These are phyloP conservation scores for Jaenimonas drosophilae DNA, from an alignment of 208 protist genomes.

Conservation along the genomic window DNA sequence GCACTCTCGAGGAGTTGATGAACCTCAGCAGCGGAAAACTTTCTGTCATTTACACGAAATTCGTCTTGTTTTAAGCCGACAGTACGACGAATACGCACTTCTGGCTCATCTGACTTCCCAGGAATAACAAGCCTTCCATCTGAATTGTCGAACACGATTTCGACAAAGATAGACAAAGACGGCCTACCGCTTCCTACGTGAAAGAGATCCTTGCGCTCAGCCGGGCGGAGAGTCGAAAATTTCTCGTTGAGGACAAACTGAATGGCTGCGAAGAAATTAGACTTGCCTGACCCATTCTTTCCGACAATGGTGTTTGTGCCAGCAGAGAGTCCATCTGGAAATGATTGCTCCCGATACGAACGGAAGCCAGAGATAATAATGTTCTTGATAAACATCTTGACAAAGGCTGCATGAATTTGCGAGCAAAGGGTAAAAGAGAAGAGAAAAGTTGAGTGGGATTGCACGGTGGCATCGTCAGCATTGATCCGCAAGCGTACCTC, in stretches of 20 bases:
- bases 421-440: neutral
- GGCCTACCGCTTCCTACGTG: slow-evolving; percentile 88
- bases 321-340: slow-evolving; percentile 70
- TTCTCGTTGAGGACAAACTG: slow-evolving; percentile 96
- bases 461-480: neutral
- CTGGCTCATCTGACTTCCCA: slow-evolving; percentile 67
- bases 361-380: slow-evolving; percentile 90
- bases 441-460: neutral
- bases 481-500: too few relatives aligned
- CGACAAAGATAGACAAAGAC: slow-evolving; percentile 94
- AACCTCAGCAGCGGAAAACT: slow-evolving; percentile 88
- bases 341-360: slow-evolving; percentile 86
- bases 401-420: slow-evolving; percentile 2
- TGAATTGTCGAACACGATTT: slow-evolving; percentile 98
- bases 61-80: slow-evolving; percentile 99
- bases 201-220: slow-evolving; percentile 92
- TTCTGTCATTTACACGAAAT: slow-evolving; percentile 96
- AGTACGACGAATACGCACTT: slow-evolving; percentile 94
- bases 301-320: slow-evolving; percentile 90
- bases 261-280: slow-evolving; percentile 96
- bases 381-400: slow-evolving; percentile 88
- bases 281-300: slow-evolving; percentile 96
- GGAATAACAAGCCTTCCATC: slow-evolving; percentile 94
- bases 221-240: slow-evolving; percentile 71
- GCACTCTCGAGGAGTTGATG: slow-evolving; percentile 97